Conservation (phyloP, 1,284 basidiomycete genomes). For the Apiotrichum domesticum region DNA sequence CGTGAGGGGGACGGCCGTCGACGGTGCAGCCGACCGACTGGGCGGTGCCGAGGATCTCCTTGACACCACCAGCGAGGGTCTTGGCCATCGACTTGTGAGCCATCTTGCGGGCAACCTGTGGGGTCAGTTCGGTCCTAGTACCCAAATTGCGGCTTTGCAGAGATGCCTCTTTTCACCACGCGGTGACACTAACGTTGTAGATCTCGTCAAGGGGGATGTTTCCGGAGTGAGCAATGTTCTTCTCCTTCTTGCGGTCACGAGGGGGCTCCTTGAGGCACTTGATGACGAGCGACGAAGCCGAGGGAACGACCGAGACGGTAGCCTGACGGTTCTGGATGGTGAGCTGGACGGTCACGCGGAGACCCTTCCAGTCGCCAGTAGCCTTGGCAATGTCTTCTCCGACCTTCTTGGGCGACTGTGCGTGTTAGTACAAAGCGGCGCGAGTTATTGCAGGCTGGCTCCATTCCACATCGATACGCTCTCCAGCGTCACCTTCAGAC, state of each 20-base stretch:
- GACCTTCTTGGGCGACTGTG: conserved; percentile 98
- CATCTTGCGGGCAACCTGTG: conserved; percentile 71
- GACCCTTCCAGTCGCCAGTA: conserved; percentile 98
- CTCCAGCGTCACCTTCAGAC: too few species aligned
- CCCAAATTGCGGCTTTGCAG: too few species aligned
- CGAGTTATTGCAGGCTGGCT: too few species aligned
- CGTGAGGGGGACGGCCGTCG: conserved; percentile 88
- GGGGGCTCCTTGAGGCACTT: conserved; percentile 98
- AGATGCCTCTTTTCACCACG: too few species aligned
- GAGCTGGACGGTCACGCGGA: conserved; percentile 96
- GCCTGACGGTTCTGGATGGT: conserved; percentile 99
- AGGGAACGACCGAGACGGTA: conserved; percentile 91
- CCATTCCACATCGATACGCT: neutral
- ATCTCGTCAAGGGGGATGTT: conserved; percentile 95
- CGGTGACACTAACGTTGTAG: conserved; percentile 56
- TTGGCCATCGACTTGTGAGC: conserved; percentile 91
- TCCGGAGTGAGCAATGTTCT: conserved; percentile 98
- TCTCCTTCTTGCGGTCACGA: conserved; percentile 99
- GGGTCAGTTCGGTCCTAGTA: too few species aligned
- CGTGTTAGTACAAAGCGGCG: too few species aligned
- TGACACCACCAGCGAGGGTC: conserved; percentile 79
- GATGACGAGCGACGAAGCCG: conserved; percentile 97
- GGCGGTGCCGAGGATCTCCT: conserved; percentile 90
- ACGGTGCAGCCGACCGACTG: conserved; percentile 94
- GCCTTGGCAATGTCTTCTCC: conserved; percentile 99